Conservation (phyloP, 352 stramenopile genomes). For the Phytophthora palmivora region DNA sequence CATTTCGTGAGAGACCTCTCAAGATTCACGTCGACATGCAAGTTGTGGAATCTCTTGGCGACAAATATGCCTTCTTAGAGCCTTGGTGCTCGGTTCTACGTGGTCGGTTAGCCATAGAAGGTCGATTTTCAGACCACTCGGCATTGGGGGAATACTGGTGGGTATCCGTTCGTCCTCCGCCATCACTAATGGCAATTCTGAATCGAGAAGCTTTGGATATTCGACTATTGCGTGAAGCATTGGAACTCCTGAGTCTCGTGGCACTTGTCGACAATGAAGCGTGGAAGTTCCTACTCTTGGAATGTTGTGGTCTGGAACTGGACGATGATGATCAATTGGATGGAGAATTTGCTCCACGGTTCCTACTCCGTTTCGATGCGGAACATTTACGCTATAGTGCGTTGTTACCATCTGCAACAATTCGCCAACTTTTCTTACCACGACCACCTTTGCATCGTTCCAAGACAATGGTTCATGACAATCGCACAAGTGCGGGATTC, state of each 20-base stretch:
- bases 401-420: constrained; percentile 29
- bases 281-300: constrained; percentile 42
- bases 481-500: constrained; percentile 22
- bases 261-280: constrained; percentile 38
- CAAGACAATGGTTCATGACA: background rate
- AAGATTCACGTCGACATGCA: constrained; percentile 15
- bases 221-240: constrained; percentile 37
- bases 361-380: constrained; percentile 39
- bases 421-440: constrained; percentile 39
- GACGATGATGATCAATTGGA: constrained; percentile 41
- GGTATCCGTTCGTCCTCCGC: constrained; percentile 29
- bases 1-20: constrained; percentile 9
- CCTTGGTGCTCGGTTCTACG: constrained; percentile 35
- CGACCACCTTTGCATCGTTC: constrained; percentile 9
- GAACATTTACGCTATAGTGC: constrained; percentile 39
- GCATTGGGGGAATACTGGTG: constrained; percentile 35
- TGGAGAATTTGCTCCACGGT: constrained; percentile 29
- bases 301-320: constrained; percentile 36
- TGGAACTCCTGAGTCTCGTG: constrained; percentile 51
- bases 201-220: constrained; percentile 27
- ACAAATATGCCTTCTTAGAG: constrained; percentile 35
- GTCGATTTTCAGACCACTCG: constrained; percentile 30
- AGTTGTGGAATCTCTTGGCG: constrained; percentile 18
- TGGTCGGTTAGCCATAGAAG: constrained; percentile 26
- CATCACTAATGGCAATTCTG: constrained; percentile 24